phyloP scores from a whole-genome alignment of 345 rosid genomes.

The Turritis glabra region DNA sequence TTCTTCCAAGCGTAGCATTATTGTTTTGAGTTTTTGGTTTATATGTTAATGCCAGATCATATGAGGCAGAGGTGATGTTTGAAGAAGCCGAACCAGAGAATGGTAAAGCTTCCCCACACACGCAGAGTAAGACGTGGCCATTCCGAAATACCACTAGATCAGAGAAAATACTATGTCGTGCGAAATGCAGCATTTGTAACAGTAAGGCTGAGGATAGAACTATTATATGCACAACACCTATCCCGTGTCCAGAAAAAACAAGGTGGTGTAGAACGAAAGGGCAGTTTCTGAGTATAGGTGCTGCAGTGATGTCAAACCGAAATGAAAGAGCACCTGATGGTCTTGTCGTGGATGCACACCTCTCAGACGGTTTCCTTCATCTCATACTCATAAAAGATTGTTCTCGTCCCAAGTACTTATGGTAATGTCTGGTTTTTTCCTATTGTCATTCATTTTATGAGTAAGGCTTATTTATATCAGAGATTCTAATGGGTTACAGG shows the following conservation, averaged over 20 bases:
- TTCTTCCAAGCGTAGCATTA: not conserved
- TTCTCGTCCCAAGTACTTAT: slow-evolving; percentile 73
- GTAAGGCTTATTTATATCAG: not conserved
- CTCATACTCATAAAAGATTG: slow-evolving; percentile 84
- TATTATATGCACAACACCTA: slow-evolving; percentile 30
- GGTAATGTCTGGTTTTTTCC: slow-evolving; percentile 50
- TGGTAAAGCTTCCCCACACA: slow-evolving; percentile 31
- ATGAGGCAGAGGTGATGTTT: slow-evolving; percentile 85
- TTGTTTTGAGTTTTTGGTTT: not conserved
- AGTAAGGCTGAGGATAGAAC: slow-evolving; percentile 35
- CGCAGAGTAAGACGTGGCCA: slow-evolving; percentile 39
- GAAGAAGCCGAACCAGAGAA: slow-evolving; percentile 60
- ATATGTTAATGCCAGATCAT: slow-evolving; percentile 52
- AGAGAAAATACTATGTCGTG: slow-evolving; percentile 67
- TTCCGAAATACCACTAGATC: slow-evolving; percentile 46
- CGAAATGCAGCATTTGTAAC: slow-evolving; percentile 65
- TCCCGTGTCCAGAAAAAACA: slow-evolving; percentile 42
- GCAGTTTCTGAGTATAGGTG: slow-evolving; percentile 78
- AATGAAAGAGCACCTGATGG: slow-evolving; percentile 97
- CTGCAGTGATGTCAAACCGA: slow-evolving; percentile 85
- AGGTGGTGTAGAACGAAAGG: slow-evolving; percentile 75
- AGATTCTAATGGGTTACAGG: slow-evolving; percentile 46
- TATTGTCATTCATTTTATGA: not conserved
- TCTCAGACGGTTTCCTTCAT: slow-evolving; percentile 90
- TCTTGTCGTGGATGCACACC: slow-evolving; percentile 94